These are phyloP conservation scores for Scheffersomyces insectosa DNA, from an alignment of 1,139 yeast species.

Conservation along the genomic window DNA sequence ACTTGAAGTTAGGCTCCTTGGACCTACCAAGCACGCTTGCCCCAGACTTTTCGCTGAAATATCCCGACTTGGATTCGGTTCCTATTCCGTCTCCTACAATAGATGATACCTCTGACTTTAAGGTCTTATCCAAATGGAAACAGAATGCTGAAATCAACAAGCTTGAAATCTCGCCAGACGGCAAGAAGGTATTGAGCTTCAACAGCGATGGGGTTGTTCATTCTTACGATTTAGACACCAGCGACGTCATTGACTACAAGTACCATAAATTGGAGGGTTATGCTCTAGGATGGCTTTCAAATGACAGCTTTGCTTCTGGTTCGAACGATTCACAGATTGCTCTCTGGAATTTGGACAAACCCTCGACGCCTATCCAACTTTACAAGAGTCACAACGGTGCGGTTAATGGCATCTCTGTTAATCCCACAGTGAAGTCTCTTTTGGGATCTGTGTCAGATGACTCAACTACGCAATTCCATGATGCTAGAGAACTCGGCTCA, in stretches of 20 bases:
- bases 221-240: conserved; percentile 33
- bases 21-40: conserved; percentile 54
- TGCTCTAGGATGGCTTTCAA: conserved; percentile 65
- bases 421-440: conserved; percentile 40
- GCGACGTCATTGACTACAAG: conserved; percentile 39
- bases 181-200: conserved; percentile 46
- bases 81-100: conserved; percentile 27
- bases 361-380: conserved; percentile 43
- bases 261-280: conserved; percentile 69
- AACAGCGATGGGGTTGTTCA: conserved; percentile 52
- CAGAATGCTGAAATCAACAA: conserved; percentile 58
- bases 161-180: conserved; percentile 37
- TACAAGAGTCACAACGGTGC: conserved; percentile 51
- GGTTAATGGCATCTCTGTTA: conserved; percentile 61
- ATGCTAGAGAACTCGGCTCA: conserved; percentile 49
- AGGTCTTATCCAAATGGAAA: conserved; percentile 44
- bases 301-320: conserved; percentile 58
- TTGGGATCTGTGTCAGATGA: conserved; percentile 80
- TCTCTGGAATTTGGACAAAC: conserved; percentile 60
- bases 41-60: conserved; percentile 27
- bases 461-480: conserved; percentile 64
- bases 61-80: conserved; percentile 20
- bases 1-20: conserved; percentile 47
- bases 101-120: conserved; percentile 29
- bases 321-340: conserved; percentile 69